Base-by-base conservation (phyloP, 1,284 basidiomycete species). In the Apiotrichum akiyoshidainum region DNA sequence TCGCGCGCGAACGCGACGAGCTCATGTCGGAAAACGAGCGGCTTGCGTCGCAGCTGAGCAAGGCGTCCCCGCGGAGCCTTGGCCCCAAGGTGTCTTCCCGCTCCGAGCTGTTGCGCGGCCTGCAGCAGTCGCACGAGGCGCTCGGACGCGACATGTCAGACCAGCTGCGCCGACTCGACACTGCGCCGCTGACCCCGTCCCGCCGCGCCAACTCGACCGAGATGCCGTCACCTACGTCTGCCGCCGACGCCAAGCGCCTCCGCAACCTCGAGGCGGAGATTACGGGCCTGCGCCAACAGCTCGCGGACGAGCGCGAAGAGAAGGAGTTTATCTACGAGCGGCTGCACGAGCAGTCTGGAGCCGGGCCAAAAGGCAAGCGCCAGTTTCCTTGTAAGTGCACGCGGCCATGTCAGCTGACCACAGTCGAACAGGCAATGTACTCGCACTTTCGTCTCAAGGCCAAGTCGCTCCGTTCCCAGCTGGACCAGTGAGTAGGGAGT, bases 101-200 rank as follows among this genome's bases (percentile, higher is more conserved):
- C 6, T 68, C 70, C 26, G 74, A 76, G 47, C 59, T 76, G 19
- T 59, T 76, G 11, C 67, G 72, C 4, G 73, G 73, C 10, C 57
- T 74, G 19, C 73, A 76, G 60, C 71, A 74, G 57, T 70, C 68
- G 17, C 67, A 72, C 57, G 74, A 75, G 41, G 73, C 73, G 1
- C 64, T 76, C 9, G 70, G 73, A 1, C 58, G 64, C n/a, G 74
- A 76, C 57, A 76, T 76, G 74, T 69, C 68, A 8, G 71, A 75
- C 52, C 71, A 73, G 53, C 60, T 75, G 4, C 65, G 69, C 16
- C 68, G 68, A 44, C 65, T 76, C 13, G 66, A 65, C 45, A 52
- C 42, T 19, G 55, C 49, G 8, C 54, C 54, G 26, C 44, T 57
- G 19, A 71, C 69, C 1, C 73, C 70, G 9, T 68, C 61, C 14